phyloP scores from a whole-genome alignment of 495 filamentous ascomycete genomes.

The Paragyromitra xinjiangensis region DNA sequence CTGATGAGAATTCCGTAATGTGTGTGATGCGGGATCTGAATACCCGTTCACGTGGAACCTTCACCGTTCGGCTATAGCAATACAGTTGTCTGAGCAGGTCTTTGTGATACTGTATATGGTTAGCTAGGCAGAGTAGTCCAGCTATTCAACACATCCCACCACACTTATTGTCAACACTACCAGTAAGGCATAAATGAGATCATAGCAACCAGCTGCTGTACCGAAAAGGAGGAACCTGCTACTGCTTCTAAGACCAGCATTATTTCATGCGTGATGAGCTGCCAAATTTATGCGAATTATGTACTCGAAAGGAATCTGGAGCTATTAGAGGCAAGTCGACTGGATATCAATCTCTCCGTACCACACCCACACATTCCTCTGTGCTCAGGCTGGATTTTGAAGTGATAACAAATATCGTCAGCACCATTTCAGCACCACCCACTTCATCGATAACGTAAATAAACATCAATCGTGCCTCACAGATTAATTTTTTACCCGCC shows the following conservation, averaged over 20 bases:
- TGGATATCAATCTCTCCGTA: conserved; percentile 28
- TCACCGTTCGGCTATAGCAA: conserved; percentile 24
- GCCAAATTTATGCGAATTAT: conserved; percentile 25
- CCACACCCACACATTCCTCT: conserved; percentile 25
- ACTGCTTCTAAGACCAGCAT: conserved; percentile 5
- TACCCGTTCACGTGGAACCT: conserved; percentile 39
- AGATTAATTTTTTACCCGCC: conserved; percentile 32
- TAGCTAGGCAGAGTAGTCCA: background rate
- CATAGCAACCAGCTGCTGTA: conserved; percentile 38
- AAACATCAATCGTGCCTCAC: conserved; percentile 22
- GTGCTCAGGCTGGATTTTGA: conserved; percentile 22
- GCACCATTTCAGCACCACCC: background rate
- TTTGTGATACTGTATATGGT: conserved; percentile 14
- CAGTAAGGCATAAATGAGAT: conserved; percentile 46
- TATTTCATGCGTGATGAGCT: conserved; percentile 9
- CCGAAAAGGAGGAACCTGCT: conserved; percentile 39
- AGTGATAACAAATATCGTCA: conserved; percentile 27
- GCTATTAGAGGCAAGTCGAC: conserved; percentile 1
- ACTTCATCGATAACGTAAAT: conserved; percentile 40
- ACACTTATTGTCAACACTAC: conserved; percentile 38
- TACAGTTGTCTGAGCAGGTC: conserved; percentile 24
- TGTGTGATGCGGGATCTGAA: conserved; percentile 41
- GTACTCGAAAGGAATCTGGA: conserved; percentile 13
- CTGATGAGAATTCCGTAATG: conserved; percentile 34
- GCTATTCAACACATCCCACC: conserved; percentile 19